phyloP scores from a whole-genome alignment of 2,329 filamentous ascomycete genomes.

The Xylogone sp. region DNA sequence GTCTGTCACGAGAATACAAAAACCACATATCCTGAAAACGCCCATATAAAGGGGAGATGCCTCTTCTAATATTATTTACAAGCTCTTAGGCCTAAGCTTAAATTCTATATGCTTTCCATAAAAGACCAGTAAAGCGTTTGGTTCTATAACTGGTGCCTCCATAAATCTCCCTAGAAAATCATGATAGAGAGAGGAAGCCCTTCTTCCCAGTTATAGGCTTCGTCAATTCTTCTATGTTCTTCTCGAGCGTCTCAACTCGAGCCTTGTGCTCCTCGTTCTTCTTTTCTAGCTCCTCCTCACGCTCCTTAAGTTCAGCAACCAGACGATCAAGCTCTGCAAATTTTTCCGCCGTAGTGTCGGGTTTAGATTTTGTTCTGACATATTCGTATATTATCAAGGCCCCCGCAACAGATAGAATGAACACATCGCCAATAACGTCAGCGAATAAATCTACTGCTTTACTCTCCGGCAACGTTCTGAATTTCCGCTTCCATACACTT shows the following conservation, averaged over 20 bases:
- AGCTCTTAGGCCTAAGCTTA: not conserved
- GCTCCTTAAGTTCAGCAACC: conserved; percentile 47
- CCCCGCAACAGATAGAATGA: conserved; percentile 57
- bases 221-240: conserved; percentile 26
- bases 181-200: conserved; percentile 11
- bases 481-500: conserved; percentile 60
- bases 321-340: conserved; percentile 48
- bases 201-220: conserved; percentile 12
- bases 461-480: conserved; percentile 57
- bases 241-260: conserved; percentile 27
- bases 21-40: not conserved
- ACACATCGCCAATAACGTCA: conserved; percentile 60
- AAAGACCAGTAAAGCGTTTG: not conserved
- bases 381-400: conserved; percentile 59
- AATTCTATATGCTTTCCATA: not conserved
- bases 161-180: not conserved
- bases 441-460: conserved; percentile 66
- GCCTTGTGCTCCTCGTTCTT: conserved; percentile 32
- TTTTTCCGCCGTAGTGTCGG: conserved; percentile 52
- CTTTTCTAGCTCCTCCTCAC: conserved; percentile 51
- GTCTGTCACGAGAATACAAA: no score
- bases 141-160: not conserved
- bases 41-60: not conserved
- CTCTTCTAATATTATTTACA: not conserved
- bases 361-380: conserved; percentile 55